These are phyloP conservation scores for Euphorbia pulcherrima DNA, from an alignment of 345 rosid species.

Conservation along the genomic window DNA sequence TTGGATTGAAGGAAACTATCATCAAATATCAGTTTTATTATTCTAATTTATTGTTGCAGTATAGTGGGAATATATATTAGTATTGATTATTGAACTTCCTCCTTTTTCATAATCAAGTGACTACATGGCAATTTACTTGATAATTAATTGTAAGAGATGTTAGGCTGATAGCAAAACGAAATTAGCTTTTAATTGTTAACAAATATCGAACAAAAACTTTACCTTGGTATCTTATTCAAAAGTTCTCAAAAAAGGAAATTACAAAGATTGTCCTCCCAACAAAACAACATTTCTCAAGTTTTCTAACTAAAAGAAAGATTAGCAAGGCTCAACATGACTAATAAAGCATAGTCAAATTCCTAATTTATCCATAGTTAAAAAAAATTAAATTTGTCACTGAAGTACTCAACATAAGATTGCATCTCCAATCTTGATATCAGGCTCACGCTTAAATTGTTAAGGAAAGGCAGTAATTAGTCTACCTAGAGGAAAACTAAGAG, in stretches of 20 bases:
- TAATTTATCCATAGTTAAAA: neutral
- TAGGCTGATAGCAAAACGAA: neutral
- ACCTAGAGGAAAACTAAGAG: neutral
- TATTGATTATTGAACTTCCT: neutral
- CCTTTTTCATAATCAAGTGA: neutral
- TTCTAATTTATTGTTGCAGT: neutral
- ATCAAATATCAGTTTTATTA: too few relatives aligned
- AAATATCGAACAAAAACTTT: neutral
- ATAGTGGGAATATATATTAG: neutral
- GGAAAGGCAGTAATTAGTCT: neutral
- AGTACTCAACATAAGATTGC: neutral
- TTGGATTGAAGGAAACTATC: too few relatives aligned
- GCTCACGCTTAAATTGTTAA: neutral
- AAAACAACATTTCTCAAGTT: neutral
- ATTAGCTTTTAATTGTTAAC: neutral
- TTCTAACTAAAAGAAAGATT: neutral
- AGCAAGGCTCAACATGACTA: too few relatives aligned
- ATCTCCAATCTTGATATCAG: neutral
- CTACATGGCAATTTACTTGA: neutral
- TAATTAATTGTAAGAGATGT: neutral
- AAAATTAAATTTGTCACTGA: neutral
- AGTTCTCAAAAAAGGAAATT: neutral
- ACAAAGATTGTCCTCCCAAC: neutral
- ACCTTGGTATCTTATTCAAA: neutral
- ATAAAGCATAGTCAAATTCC: too few relatives aligned